These are phyloP conservation scores for Phaeotremella fagi DNA, from an alignment of 768 basidiomycete species.

Conservation along the genomic window DNA sequence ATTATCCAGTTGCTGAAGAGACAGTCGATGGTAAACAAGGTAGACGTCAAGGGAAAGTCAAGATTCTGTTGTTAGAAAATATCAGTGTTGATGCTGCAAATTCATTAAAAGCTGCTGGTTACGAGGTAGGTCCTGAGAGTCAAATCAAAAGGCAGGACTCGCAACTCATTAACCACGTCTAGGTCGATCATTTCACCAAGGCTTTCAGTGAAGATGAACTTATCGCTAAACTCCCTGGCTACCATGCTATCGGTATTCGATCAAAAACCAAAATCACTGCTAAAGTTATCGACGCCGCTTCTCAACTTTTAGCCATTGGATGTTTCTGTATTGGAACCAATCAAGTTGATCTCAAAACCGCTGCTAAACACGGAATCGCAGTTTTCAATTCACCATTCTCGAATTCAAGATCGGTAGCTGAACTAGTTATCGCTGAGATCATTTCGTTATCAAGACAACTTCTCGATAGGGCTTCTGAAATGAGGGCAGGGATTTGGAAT, in stretches of 20 bases:
- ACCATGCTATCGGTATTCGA: constrained; percentile 93
- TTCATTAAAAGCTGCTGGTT: constrained; percentile 74
- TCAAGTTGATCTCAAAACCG: constrained; percentile 84
- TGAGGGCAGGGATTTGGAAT: constrained; percentile 91
- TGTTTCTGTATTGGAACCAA: constrained; percentile 99
- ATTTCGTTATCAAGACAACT: constrained; percentile 91
- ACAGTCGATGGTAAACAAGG: constrained; percentile 7
- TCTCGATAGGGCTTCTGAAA: constrained; percentile 78
- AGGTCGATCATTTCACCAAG: constrained; percentile 80
- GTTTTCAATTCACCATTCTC: constrained; percentile 96
- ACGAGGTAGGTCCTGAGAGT: constrained; percentile 48
- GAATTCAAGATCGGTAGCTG: constrained; percentile 97
- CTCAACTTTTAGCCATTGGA: constrained; percentile 88
- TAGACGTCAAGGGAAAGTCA: constrained; percentile 63
- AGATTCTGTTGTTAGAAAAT: constrained; percentile 85
- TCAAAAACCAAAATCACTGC: constrained; percentile 96
- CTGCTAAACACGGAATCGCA: constrained; percentile 81
- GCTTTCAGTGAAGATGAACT: constrained; percentile 93
- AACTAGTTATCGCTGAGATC: constrained; percentile 91
- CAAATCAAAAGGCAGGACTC: too few relatives aligned
- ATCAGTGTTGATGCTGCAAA: constrained; percentile 85
- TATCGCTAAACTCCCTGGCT: constrained; percentile 65
- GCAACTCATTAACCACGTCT: too few relatives aligned
- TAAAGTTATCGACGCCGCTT: constrained; percentile 76
- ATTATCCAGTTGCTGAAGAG: constrained; percentile 27